These are phyloP conservation scores for Scleroderma citrinum DNA, from an alignment of 768 basidiomycete species.

Conservation along the genomic window DNA sequence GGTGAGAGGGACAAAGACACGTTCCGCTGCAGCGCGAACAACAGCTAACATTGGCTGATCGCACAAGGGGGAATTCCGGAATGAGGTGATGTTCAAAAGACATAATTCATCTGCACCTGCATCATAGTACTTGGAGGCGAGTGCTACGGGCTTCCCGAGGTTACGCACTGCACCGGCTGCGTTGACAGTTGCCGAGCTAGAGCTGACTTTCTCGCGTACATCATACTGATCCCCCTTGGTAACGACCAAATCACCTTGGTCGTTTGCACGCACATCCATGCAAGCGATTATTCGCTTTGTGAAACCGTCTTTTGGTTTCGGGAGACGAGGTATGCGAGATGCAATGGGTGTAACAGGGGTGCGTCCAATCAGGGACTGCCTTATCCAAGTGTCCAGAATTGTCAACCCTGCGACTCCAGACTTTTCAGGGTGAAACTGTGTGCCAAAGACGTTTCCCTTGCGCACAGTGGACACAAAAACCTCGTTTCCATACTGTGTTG, in stretches of 20 bases:
- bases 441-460: conserved; percentile 80
- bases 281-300: conserved; percentile 96
- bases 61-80: conserved; percentile 89
- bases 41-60: conserved; percentile 99
- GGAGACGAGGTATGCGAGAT: conserved; percentile 31
- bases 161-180: conserved; percentile 84
- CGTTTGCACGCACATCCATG: conserved; percentile 96
- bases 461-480: conserved; percentile 82
- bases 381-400: conserved; percentile 78
- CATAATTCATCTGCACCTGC: conserved; percentile 95
- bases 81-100: conserved; percentile 98
- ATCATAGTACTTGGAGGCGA: conserved; percentile 79
- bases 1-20: conserved; percentile 94
- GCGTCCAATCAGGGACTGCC: conserved; percentile 41
- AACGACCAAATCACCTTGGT: conserved; percentile 93
- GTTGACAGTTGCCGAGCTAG: conserved; percentile 26
- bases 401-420: conserved; percentile 83
- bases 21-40: conserved; percentile 82
- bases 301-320: conserved; percentile 54
- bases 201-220: conserved; percentile 71
- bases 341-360: conserved; percentile 28
- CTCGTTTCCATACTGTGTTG: conserved; percentile 93
- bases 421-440: conserved; percentile 98
- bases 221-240: conserved; percentile 99
- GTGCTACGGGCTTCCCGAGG: conserved; percentile 93